Percentiles rank a stretch among this genome's conserved stretches.
phyloP scores from a whole-genome alignment of 2,329 filamentous ascomycete genomes.

The Thielaviopsis euricoi region DNA sequence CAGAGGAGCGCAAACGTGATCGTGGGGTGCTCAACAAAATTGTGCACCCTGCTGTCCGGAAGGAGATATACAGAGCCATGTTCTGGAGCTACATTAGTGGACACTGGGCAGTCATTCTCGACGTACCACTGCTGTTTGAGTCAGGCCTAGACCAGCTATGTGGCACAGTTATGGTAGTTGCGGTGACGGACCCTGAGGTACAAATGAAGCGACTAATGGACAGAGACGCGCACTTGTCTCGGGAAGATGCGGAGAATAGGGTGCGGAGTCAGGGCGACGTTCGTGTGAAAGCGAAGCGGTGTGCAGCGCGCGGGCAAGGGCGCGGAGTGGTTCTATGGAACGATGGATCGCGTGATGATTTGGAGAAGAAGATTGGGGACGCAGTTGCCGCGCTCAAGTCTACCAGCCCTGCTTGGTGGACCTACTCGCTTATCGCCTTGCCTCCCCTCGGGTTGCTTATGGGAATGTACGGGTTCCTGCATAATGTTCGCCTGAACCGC shows the following conservation, averaged over 20 bases:
- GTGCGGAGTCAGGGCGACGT: conserved; percentile 80
- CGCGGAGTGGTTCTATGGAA: conserved; percentile 81
- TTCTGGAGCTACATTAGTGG: conserved; percentile 58
- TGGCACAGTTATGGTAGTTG: conserved; percentile 73
- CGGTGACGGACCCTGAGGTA: conserved; percentile 58
- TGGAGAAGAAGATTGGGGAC: conserved; percentile 48
- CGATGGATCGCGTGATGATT: conserved; percentile 54
- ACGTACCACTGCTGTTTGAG: conserved; percentile 87
- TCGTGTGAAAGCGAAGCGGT: conserved; percentile 62
- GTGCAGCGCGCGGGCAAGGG: conserved; percentile 44
- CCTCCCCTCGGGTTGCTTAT: conserved; percentile 58
- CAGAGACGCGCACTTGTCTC: conserved; percentile 59
- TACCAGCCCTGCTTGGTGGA: conserved; percentile 68
- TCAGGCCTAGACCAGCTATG: conserved; percentile 72
- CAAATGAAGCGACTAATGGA: conserved; percentile 68
- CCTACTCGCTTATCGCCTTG: conserved; percentile 48
- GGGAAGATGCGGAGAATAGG: conserved; percentile 76
- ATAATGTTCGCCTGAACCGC: conserved; percentile 51
- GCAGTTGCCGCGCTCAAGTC: conserved; percentile 47
- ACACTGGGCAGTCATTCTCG: conserved; percentile 76
- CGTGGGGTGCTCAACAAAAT: conserved; percentile 70
- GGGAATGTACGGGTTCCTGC: conserved; percentile 55
- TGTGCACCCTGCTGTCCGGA: conserved; percentile 78
- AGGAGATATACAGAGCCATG: conserved; percentile 63
- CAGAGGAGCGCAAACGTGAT: conserved; percentile 52